Conservation (phyloP, 805 yeast species). For the Schizosaccharomyces lindneri region DNA sequence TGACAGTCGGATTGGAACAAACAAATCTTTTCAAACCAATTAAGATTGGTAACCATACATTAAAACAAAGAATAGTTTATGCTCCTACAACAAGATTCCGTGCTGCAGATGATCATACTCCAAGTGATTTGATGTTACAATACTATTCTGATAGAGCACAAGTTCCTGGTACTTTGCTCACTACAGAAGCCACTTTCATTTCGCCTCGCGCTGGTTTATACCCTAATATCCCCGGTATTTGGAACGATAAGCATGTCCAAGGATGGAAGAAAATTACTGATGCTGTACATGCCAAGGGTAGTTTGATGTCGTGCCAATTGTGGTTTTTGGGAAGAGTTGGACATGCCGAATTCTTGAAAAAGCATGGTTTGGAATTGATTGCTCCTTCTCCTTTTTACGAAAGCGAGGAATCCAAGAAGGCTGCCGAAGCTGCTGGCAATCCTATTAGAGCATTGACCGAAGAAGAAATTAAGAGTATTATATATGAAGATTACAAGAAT, state of each 20-base stretch:
- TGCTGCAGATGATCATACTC: slow-evolving; percentile 8
- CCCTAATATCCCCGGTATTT: slow-evolving; percentile 15
- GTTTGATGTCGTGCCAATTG: slow-evolving; percentile 17
- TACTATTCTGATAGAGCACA: slow-evolving; percentile 32
- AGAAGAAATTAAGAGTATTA: too few relatives aligned
- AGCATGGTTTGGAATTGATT: too few relatives aligned
- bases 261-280: slow-evolving; percentile 40
- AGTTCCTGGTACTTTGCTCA: slow-evolving; percentile 29
- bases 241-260: slow-evolving; percentile 63
- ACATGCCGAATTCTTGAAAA: too few relatives aligned
- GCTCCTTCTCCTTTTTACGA: too few relatives aligned
- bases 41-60: slow-evolving; percentile 8
- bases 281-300: slow-evolving; percentile 20
- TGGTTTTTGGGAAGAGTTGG: slow-evolving; percentile 22
- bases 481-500: too few relatives aligned
- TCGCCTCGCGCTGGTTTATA: slow-evolving; percentile 16
- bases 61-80: slow-evolving; percentile 18
- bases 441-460: too few relatives aligned
- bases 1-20: too few relatives aligned
- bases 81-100: slow-evolving; percentile 28
- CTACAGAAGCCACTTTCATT: slow-evolving; percentile 31
- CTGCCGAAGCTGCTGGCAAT: too few relatives aligned
- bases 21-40: too few relatives aligned
- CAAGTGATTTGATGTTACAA: slow-evolving; percentile 20
- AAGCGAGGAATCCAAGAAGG: too few relatives aligned